These are phyloP conservation scores for Penicillium diatomitis DNA, from an alignment of 495 filamentous ascomycete genomes.

Conservation along the genomic window DNA sequence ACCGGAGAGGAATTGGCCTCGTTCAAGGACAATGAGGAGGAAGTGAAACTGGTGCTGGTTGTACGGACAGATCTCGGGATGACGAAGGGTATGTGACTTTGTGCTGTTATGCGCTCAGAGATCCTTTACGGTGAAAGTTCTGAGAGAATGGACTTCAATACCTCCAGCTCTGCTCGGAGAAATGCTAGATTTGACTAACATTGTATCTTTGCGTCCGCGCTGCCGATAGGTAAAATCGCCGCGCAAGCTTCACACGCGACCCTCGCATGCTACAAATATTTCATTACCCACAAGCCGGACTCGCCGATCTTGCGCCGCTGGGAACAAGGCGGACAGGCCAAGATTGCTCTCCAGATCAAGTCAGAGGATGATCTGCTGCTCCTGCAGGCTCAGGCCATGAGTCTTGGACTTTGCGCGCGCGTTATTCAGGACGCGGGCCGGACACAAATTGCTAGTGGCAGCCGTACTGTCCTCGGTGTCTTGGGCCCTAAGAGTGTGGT, in stretches of 20 bases:
- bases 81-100: conserved; percentile 65
- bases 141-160: too few species aligned
- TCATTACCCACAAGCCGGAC: conserved; percentile 47
- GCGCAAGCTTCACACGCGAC: conserved; percentile 95
- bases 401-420: conserved; percentile 75
- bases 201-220: conserved; percentile 1
- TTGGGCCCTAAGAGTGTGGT: conserved; percentile 82
- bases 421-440: conserved; percentile 92
- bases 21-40: conserved; percentile 52
- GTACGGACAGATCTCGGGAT: conserved; percentile 91
- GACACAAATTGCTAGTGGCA: conserved; percentile 92
- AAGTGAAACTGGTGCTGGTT: conserved; percentile 89
- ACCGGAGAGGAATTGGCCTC: conserved; percentile 34
- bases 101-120: not conserved
- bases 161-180: not conserved
- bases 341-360: conserved; percentile 82
- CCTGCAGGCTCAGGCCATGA: conserved; percentile 69
- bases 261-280: conserved; percentile 88
- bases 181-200: not conserved
- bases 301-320: conserved; percentile 67
- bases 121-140: too few species aligned
- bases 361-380: conserved; percentile 70
- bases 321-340: conserved; percentile 79
- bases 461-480: conserved; percentile 82
- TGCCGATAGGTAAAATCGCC: conserved; percentile 76